Evolutionary conservation across 1,284 basidiomycete genomes (phyloP).

Genomic region (Ceratobasidium sp.): DNA sequence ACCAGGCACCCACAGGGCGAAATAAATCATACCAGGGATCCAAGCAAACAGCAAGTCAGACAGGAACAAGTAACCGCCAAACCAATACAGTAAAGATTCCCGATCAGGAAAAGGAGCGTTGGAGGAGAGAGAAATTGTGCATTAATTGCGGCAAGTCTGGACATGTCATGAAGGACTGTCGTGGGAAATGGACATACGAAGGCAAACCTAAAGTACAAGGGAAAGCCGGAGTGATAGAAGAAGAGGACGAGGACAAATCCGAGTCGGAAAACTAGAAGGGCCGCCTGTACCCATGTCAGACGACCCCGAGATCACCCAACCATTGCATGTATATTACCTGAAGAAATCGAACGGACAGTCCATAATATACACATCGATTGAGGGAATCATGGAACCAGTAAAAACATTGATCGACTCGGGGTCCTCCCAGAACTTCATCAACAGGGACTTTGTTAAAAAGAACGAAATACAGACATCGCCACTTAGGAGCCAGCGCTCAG

Average conservation of each 20-base stretch:
- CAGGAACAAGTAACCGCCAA: not conserved
- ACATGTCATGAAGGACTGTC: not conserved
- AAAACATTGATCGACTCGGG: conserved; percentile 23
- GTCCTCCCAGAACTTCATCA: conserved; percentile 14
- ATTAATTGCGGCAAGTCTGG: not conserved
- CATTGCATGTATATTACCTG: conserved; percentile 2
- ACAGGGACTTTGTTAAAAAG: not conserved
- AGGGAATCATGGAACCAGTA: conserved; percentile 13
- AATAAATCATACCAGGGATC: not conserved
- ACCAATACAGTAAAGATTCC: not conserved
- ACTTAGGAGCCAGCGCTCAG: not conserved
- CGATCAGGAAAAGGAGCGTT: not conserved
- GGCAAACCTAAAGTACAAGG: not conserved
- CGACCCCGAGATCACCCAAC: not conserved
- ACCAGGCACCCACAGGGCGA: too few species aligned
- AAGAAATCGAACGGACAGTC: not conserved
- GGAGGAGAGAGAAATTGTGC: not conserved
- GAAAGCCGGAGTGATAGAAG: not conserved
- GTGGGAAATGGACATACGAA: not conserved
- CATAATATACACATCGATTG: conserved; percentile 2
- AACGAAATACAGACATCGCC: not conserved
- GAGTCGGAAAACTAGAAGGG: conserved; percentile 11
- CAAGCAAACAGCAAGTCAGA: not conserved
- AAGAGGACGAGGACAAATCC: not conserved
- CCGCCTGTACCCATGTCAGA: not conserved